Percentiles rank a stretch among this genome's conserved stretches.
Evolutionary conservation across 176 grass and related monocot genomes (phyloP).

Genomic region (bread wheat (Triticum aestivum)): DNA sequence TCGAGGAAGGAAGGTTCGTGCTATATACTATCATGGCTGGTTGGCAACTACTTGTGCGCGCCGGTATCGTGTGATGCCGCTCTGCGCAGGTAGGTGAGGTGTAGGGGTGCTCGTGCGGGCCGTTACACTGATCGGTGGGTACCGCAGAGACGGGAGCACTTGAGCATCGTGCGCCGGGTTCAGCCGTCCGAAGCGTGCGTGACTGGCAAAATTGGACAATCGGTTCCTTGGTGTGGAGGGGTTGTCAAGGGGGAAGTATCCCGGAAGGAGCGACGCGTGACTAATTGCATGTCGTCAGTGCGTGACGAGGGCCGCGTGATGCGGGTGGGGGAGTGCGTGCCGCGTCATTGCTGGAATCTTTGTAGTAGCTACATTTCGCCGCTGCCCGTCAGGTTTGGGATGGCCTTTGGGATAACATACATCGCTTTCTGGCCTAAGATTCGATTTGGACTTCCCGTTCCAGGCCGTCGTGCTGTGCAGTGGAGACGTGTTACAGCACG

Average conservation of each 20-base stretch:
- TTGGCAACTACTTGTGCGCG: neutral
- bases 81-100: neutral
- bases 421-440: neutral
- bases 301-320: neutral
- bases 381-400: neutral
- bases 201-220: too few species aligned
- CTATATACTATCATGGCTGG: neutral
- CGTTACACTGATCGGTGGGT: neutral
- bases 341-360: neutral
- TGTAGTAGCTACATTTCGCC: too few species aligned
- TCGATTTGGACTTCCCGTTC: too few species aligned
- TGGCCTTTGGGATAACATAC: too few species aligned
- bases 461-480: too few species aligned
- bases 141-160: neutral
- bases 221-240: constrained; percentile 16
- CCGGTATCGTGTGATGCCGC: neutral
- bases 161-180: neutral
- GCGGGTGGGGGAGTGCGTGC: neutral
- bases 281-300: neutral
- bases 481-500: too few species aligned
- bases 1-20: neutral
- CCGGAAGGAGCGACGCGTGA: neutral
- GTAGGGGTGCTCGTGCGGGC: neutral
- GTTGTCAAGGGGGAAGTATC: constrained; percentile 36
- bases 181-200: too few species aligned